Conservation (phyloP, 208 protist genomes). For the Leptomonas pyrrhocoris region DNA sequence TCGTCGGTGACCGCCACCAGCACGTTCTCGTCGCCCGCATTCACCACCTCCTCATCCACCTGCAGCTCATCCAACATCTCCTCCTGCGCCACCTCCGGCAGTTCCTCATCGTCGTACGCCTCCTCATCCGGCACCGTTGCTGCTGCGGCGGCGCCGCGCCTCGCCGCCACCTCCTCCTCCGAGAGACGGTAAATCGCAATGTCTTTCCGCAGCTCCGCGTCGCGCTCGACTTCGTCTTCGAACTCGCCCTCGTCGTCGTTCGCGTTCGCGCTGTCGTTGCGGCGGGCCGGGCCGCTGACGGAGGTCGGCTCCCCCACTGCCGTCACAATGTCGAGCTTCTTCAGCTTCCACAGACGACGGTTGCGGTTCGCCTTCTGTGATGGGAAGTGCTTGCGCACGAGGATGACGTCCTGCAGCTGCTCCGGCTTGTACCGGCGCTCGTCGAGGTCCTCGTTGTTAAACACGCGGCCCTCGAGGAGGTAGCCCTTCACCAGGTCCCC, state of each 20-base stretch:
- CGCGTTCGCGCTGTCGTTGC: slow-evolving; percentile 16
- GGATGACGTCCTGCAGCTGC: slow-evolving; percentile 90
- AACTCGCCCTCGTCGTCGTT: slow-evolving; percentile 81
- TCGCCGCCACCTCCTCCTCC: slow-evolving; percentile 51
- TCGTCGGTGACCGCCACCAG: background rate
- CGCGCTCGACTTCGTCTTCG: slow-evolving; percentile 88
- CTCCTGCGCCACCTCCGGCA: slow-evolving; percentile 69
- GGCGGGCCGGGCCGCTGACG: slow-evolving; percentile 17
- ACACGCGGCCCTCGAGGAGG: slow-evolving; percentile 85
- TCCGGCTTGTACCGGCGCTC: slow-evolving; percentile 70
- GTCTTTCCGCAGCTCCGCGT: slow-evolving; percentile 81
- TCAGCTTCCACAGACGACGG: slow-evolving; percentile 79
- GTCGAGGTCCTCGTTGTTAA: slow-evolving; percentile 92
- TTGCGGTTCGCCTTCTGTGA: slow-evolving; percentile 72
- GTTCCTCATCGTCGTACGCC: slow-evolving; percentile 66
- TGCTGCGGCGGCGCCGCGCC: slow-evolving; percentile 12
- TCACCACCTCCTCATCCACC: slow-evolving; percentile 54
- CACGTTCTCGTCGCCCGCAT: slow-evolving; percentile 10
- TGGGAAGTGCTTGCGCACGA: slow-evolving; percentile 95
- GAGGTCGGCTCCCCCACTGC: slow-evolving; percentile 51
- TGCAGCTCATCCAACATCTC: slow-evolving; percentile 88
- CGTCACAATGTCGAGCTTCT: slow-evolving; percentile 77
- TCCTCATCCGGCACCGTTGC: slow-evolving; percentile 18
- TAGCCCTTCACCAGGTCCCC: slow-evolving; percentile 96
- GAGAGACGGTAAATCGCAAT: slow-evolving; percentile 82